These are phyloP conservation scores for Cyclanthera cordifolia DNA, from an alignment of 306 rosid species.

Conservation along the genomic window DNA sequence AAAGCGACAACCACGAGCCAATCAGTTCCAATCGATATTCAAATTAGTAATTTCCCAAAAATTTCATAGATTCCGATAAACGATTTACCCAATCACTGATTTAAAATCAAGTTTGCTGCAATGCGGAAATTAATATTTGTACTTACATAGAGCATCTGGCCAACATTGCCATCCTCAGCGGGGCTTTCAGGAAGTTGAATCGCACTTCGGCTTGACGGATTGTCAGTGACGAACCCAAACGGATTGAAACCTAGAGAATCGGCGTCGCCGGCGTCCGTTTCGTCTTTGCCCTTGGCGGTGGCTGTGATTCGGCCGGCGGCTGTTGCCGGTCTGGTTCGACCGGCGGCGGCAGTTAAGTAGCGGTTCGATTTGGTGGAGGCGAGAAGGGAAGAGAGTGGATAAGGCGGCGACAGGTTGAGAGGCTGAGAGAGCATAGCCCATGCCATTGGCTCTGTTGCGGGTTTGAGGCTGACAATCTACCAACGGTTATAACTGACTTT, in stretches of 20 bases:
- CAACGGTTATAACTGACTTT: slow-evolving; percentile 18
- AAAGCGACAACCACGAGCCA: neutral
- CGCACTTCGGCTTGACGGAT: slow-evolving; percentile 79
- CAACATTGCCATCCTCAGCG: slow-evolving; percentile 92
- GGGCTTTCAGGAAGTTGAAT: slow-evolving; percentile 75
- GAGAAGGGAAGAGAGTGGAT: slow-evolving; percentile 14
- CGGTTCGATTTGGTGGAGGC: slow-evolving; percentile 9
- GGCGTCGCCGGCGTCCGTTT: slow-evolving; percentile 26
- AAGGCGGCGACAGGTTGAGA: slow-evolving; percentile 26
- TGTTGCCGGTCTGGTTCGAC: slow-evolving; percentile 15
- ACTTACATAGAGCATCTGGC: slow-evolving; percentile 84
- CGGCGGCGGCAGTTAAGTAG: neutral
- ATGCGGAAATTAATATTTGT: neutral
- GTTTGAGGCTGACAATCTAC: slow-evolving; percentile 10
- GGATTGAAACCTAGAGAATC: slow-evolving; percentile 56
- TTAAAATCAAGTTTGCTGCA: neutral
- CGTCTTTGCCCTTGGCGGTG: slow-evolving; percentile 38
- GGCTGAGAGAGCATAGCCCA: slow-evolving; percentile 39
- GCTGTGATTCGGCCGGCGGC: slow-evolving; percentile 23
- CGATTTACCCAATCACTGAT: neutral
- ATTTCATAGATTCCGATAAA: neutral
- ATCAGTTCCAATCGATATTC: neutral
- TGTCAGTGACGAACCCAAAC: slow-evolving; percentile 90
- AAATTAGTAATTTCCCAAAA: neutral
- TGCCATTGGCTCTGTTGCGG: slow-evolving; percentile 10